phyloP scores from a whole-genome alignment of 2,329 filamentous ascomycete species.

The Cladosporium halotolerans region DNA sequence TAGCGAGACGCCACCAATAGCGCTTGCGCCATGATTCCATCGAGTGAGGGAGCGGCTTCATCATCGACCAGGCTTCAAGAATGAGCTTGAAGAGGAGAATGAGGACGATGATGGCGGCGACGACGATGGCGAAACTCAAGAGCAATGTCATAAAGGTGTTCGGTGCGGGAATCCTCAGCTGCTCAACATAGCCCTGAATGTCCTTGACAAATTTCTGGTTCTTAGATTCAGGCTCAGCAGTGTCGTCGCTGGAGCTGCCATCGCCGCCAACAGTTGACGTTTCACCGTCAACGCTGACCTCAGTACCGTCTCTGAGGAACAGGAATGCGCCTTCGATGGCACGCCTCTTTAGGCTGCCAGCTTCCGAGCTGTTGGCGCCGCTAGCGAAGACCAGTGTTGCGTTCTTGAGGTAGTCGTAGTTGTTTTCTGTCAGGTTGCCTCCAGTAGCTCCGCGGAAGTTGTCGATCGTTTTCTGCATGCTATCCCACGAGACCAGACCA shows the following conservation, averaged over 20 bases:
- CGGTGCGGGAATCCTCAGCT: constrained; percentile 75
- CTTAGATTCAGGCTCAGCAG: constrained; percentile 27
- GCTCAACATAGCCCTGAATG: constrained; percentile 75
- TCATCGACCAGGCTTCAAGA: constrained; percentile 86
- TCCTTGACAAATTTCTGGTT: constrained; percentile 58
- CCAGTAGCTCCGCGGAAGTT: constrained; percentile 73
- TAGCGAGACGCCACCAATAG: constrained; percentile 89
- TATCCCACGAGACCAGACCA: constrained; percentile 75
- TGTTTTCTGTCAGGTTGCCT: constrained; percentile 78
- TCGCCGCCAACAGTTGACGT: constrained; percentile 24
- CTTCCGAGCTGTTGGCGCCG: constrained; percentile 45
- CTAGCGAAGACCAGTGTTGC: constrained; percentile 67
- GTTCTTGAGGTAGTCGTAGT: constrained; percentile 66
- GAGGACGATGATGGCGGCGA: constrained; percentile 75
- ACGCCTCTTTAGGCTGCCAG: constrained; percentile 17
- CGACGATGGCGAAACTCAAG: constrained; percentile 77
- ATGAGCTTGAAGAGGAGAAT: constrained; percentile 88
- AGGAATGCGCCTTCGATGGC: constrained; percentile 22
- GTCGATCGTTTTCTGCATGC: constrained; percentile 77
- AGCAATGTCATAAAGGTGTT: constrained; percentile 97
- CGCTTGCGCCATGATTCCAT: constrained; percentile 84
- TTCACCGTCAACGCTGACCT: constrained; percentile 38
- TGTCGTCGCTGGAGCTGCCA: neutral
- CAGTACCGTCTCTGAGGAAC: constrained; percentile 28
- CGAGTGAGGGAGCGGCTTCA: constrained; percentile 73